Evolutionary conservation across 768 basidiomycete genomes (phyloP), one percentile per base, ranked within the genome.

Genomic region (Rossbeevera mucosa): DNA sequence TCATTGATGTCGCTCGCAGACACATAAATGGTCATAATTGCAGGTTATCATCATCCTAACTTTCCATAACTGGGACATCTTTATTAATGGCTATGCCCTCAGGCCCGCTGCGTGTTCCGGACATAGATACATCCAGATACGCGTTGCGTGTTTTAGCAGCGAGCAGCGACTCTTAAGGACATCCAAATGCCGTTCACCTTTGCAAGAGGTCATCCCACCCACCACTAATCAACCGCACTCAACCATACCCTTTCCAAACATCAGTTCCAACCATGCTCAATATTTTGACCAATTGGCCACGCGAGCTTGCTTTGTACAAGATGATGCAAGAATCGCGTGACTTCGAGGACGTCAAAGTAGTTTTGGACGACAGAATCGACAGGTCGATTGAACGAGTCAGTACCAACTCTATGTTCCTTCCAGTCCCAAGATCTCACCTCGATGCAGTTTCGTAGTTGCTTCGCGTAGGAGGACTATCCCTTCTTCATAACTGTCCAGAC

Each of bases 371-470:
- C 8, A 46, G 61, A 4, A 57, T 31, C 4, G 41, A 51, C n/a
- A 59, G 64, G 59, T 58, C 61, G 3, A 61, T 66, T 1, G 63
- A 66, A 5, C 36, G 64, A 1, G 63, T 64, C 18, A 56, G 59
- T 42, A n/a, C 26, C 20, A 5, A 29, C 4, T 22, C 21, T 21
- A 12, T 25, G 14, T 1, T 12, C 21, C 18, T 18, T 44, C 7
- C 13, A 4, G 13, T 25, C n/a, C n/a, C n/a, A n/a, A 8, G 8
- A 1, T 26, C 53, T 53, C 11, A 56, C 50, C 41, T n/a, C 24
- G 20, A 16, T 30, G 16, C 31, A 59, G 58, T 58, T 58, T 18
- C 56, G 56, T 24, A 59, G 50, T 29, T 51, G 44, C 21, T 50
- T 62, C 51, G 40, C 55, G 61, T 62, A 54, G 11, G 54, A n/a